Percentiles rank a stretch among this genome's conserved stretches.
phyloP scores from a whole-genome alignment of 73 alveolate species.

The Urostyla sp. region DNA sequence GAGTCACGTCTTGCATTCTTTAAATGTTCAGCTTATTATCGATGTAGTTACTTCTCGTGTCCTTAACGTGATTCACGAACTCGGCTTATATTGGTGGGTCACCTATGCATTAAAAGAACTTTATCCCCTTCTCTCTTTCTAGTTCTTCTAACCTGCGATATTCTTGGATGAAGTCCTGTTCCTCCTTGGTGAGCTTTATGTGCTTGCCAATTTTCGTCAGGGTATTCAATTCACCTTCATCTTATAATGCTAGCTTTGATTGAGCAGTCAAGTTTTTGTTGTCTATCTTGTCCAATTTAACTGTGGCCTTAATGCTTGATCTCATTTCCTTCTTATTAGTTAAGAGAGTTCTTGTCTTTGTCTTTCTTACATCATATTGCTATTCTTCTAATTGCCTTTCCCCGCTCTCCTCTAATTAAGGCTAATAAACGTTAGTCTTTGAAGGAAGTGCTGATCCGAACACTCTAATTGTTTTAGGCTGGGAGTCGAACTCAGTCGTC shows the following conservation, averaged over 20 bases:
- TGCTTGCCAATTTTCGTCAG: slow-evolving; percentile 58
- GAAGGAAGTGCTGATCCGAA: slow-evolving; percentile 85
- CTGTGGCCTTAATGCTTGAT: slow-evolving; percentile 59
- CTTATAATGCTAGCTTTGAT: slow-evolving; percentile 18
- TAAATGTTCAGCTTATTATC: slow-evolving; percentile 59
- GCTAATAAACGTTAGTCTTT: slow-evolving; percentile 51
- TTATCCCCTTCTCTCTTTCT: slow-evolving; percentile 92
- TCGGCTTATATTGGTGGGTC: slow-evolving; percentile 87
- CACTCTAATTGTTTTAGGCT: slow-evolving; percentile 79
- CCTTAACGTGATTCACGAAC: slow-evolving; percentile 9
- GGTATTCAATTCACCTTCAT: slow-evolving; percentile 64
- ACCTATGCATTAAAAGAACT: slow-evolving; percentile 90
- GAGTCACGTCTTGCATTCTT: slow-evolving; percentile 76
- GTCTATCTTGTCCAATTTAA: slow-evolving; percentile 58
- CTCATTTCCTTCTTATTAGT: slow-evolving; percentile 14
- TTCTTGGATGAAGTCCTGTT: slow-evolving; percentile 83
- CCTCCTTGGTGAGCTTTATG: slow-evolving; percentile 75
- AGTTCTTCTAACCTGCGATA: slow-evolving; percentile 86
- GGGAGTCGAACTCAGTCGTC: slow-evolving; percentile 88
- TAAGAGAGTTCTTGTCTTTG: slow-evolving; percentile 53
- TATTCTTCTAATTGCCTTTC: background rate
- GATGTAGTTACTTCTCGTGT: slow-evolving; percentile 20
- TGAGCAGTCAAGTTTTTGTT: slow-evolving; percentile 23
- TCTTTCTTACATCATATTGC: slow-evolving; percentile 30
- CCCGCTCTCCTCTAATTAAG: slow-evolving; percentile 12